Conservation (phyloP, 371 early-diverging fungal species). For the Blyttiomyces sp. region DNA sequence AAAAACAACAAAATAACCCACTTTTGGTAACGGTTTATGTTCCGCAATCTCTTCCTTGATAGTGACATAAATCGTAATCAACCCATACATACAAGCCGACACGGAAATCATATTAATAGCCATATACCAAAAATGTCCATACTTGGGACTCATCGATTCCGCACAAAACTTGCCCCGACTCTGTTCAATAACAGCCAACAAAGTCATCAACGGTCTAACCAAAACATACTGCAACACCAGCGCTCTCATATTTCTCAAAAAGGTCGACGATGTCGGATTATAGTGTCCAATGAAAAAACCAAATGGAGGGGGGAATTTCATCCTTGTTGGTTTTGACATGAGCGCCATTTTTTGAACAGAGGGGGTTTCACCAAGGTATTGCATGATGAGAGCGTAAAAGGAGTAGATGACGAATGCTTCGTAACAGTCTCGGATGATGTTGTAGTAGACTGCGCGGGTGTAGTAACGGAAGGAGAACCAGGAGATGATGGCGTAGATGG, state of each 20-base stretch:
- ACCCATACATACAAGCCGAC: constrained; percentile 22
- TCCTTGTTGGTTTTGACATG: constrained; percentile 4
- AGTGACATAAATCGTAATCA: constrained; percentile 26
- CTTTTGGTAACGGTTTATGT: constrained; percentile 24
- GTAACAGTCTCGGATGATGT: constrained; percentile 63
- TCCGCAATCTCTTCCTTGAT: constrained; percentile 32
- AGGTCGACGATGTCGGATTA: constrained; percentile 19
- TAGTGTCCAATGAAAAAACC: constrained; percentile 1
- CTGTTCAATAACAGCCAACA: constrained; percentile 21
- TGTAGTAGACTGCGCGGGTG: constrained; percentile 59
- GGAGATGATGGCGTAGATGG: constrained; percentile 65
- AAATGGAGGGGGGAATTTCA: constrained; percentile 10
- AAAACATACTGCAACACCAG: constrained; percentile 33
- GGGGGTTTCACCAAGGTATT: constrained; percentile 27
- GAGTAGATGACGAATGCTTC: constrained; percentile 40
- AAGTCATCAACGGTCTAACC: constrained; percentile 24
- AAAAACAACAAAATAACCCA: not conserved
- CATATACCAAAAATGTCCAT: constrained; percentile 30
- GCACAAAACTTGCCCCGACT: constrained; percentile 10
- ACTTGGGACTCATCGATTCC: constrained; percentile 19
- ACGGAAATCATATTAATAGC: constrained; percentile 17
- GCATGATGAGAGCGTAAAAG: constrained; percentile 32
- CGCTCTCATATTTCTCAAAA: constrained; percentile 19
- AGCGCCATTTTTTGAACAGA: constrained; percentile 12
- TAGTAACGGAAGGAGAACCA: constrained; percentile 61